These are phyloP conservation scores for Backusella westeae DNA, from an alignment of 192 early-diverging fungal genomes.

Conservation along the genomic window DNA sequence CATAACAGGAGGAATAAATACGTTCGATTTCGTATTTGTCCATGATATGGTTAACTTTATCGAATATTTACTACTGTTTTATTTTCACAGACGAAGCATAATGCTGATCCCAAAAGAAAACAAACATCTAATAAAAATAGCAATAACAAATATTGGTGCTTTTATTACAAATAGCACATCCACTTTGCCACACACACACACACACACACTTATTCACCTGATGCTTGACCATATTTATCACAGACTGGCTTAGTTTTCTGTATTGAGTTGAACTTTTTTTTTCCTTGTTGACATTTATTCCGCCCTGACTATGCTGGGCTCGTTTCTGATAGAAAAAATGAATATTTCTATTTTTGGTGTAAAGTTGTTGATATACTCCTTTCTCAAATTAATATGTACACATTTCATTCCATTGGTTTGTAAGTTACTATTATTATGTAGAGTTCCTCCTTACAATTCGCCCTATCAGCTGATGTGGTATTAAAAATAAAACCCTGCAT, in stretches of 20 bases:
- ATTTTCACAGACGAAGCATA: neutral
- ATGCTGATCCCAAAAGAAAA: neutral
- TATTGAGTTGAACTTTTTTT: too few species aligned
- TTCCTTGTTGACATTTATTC: neutral
- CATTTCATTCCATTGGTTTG: neutral
- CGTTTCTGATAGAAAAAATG: neutral
- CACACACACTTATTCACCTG: neutral
- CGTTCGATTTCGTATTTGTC: neutral
- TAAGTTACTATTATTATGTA: neutral
- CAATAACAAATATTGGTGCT: neutral
- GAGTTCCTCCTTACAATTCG: neutral
- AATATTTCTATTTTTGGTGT: neutral
- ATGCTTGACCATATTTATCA: neutral
- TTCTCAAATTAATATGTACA: neutral
- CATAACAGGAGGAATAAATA: neutral
- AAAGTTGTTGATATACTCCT: neutral
- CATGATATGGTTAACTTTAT: neutral
- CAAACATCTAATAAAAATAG: neutral
- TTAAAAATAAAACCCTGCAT: slow-evolving; percentile 5
- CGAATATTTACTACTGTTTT: neutral
- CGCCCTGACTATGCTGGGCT: neutral
- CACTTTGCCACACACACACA: neutral
- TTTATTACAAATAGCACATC: neutral
- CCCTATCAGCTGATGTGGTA: neutral
- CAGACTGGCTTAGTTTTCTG: neutral